Base-by-base conservation (phyloP, 129 eudicot species). In the Silybum marianum region DNA sequence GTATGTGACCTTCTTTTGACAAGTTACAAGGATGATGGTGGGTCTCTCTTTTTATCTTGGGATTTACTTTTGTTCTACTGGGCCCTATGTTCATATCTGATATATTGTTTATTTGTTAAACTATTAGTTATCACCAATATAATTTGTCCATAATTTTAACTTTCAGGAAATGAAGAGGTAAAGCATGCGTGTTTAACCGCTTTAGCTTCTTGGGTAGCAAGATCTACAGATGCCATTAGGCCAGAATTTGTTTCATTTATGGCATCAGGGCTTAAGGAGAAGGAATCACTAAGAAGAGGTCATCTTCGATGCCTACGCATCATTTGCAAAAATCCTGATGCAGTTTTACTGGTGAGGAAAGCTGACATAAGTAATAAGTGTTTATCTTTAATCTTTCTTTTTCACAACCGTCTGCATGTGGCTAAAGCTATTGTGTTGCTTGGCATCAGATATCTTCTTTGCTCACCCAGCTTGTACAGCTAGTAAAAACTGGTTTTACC, bases 161-260 rank as follows among this genome's bases (percentile, higher is more conserved):
- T n/a, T n/a, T 28, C 28, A 96, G 99, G 99, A 75, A 96, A 93
- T 80, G 99, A 96, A 76, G 99, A 96, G 77, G 99, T 91, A 28
- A 96, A 96, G 86, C 92, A 93, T 83, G 97, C 98, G 19, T 77
- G 87, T 76, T 87, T 96, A 86, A 86, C 92, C 21, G 90, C 93
- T 54, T 67, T 96, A 75, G 95, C 93, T 70, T 84, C 88, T 70
- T 96, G 99, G 99, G 90, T 86, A 42, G 90, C 86, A 81, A 88
- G 89, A 86, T 88, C 93, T 40, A 88, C 87, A 2, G 94, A 88
- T 81, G 88, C 90, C 71, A 63, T 93, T 25, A 86, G 85, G 82
- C 88, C 92, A 13, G 93, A 93, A 74, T 66, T 96, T 10, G 80
- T 93, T 74, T 87, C 97, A 34, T 91, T 91, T 76, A 36, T 91